Conservation (phyloP, 192 early-diverging fungal species). For the Coemansia sp. region DNA sequence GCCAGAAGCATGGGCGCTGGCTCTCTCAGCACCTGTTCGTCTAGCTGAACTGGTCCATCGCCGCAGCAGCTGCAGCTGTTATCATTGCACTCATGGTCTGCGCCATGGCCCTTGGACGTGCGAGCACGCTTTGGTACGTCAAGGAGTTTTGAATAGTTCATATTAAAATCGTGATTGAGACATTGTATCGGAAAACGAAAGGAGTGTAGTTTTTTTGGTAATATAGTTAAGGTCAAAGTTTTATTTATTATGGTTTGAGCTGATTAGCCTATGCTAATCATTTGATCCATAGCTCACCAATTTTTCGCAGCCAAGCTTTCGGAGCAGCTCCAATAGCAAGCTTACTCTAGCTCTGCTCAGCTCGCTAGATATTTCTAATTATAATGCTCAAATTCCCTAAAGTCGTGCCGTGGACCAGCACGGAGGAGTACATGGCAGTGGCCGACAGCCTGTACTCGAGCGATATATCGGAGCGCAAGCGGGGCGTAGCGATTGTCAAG, state of each 20-base stretch:
- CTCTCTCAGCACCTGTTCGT: constrained; percentile 18
- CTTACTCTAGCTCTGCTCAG: too few relatives aligned
- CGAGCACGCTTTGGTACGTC: neutral
- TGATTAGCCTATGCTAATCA: neutral
- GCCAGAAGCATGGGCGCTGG: constrained; percentile 54
- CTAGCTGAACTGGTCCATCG: constrained; percentile 58
- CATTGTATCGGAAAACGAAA: too few relatives aligned
- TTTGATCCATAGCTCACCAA: neutral
- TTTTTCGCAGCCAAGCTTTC: neutral
- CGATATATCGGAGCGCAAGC: constrained; percentile 29
- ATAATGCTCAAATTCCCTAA: constrained; percentile 35
- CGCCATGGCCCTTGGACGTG: neutral
- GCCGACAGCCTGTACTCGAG: constrained; percentile 38
- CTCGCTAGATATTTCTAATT: too few relatives aligned
- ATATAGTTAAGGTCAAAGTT: too few relatives aligned
- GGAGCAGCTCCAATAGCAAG: too few relatives aligned
- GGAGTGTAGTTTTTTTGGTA: too few relatives aligned
- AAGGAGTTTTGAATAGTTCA: neutral
- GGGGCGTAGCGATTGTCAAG: constrained; percentile 50
- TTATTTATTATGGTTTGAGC: neutral
- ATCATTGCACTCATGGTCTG: constrained; percentile 57
- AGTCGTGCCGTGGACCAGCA: constrained; percentile 54
- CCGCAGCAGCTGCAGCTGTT: constrained; percentile 62
- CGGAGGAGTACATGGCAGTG: constrained; percentile 46
- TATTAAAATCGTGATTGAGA: neutral